These are phyloP conservation scores for Zygotorulaspora florentina DNA, from an alignment of 805 yeast genomes.

Conservation along the genomic window DNA sequence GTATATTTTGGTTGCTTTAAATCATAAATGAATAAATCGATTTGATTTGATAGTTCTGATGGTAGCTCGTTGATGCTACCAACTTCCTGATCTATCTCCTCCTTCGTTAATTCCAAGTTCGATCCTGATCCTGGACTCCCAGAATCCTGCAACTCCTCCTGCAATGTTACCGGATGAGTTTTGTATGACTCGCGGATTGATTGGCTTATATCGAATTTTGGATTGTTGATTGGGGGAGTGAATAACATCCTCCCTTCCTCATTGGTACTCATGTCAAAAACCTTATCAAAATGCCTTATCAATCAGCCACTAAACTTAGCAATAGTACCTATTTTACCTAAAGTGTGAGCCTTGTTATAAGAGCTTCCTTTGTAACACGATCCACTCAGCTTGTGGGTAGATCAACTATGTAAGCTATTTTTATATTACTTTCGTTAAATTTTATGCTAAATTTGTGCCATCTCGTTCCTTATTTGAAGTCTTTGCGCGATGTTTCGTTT, in stretches of 20 bases:
- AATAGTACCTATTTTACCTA: neutral
- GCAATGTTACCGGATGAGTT: conserved; percentile 6
- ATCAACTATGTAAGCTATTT: neutral
- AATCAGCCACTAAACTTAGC: neutral
- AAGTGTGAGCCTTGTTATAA: neutral
- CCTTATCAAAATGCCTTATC: neutral
- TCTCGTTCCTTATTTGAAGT: conserved; percentile 1
- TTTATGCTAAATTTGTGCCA: neutral
- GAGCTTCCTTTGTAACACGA: too few relatives aligned
- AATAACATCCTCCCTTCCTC: conserved; percentile 16
- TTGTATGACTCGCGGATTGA: conserved; percentile 29
- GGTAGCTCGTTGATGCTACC: conserved; percentile 24
- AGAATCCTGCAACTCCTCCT: conserved; percentile 10
- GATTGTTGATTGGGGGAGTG: conserved; percentile 33
- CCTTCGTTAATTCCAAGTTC: conserved; percentile 18
- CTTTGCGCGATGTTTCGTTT: neutral
- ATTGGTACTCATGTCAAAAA: conserved; percentile 6
- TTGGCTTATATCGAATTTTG: conserved; percentile 26
- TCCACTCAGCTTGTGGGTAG: too few relatives aligned
- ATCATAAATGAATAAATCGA: conserved; percentile 31
- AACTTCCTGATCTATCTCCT: conserved; percentile 25
- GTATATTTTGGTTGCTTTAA: conserved; percentile 35
- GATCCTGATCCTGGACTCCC: conserved; percentile 5
- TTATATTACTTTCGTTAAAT: neutral
- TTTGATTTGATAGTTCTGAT: conserved; percentile 22